Evolutionary conservation across 345 rosid genomes (phyloP), one percentile per base, ranked within the genome.

Genomic region (Boechera divaricarpa): DNA sequence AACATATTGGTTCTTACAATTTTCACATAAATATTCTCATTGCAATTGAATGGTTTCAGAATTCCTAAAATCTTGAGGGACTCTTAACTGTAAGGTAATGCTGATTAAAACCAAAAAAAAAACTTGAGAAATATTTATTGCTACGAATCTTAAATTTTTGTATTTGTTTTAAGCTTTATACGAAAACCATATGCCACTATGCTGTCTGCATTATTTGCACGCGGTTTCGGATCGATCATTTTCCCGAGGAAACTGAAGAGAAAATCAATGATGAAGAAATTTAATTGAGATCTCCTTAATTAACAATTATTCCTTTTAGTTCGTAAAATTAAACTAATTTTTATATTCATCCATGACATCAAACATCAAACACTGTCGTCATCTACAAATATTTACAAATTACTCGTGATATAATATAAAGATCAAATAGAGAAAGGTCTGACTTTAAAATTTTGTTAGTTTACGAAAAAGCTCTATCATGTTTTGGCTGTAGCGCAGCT

Each of bases 401-500:
- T 44, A 5, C 48, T 44, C 58, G 38, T 42, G 66, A 54, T 65
- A 42, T 54, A 4, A 36, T 44, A 38, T 10, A 29, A 52, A 70
- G 35, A 42, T 10, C n/a, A 15, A 1, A 18, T 29, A 35, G 48
- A 69, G 63, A 60, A 69, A 53, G 41, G 18, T 44, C 51, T 18
- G 21, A 69, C 58, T 51, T 75, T 4, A 15, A 3, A 66, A 6
- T 21, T 66, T 57, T 38, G 62, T 39, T 31, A 61, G 18, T 41
- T 58, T 15, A 52, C 8, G 11, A 35, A 15, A 69, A 42, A 32
- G 4, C 1, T 9, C 3, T 5, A 69, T 44, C 59, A 45, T 31
- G 26, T 63, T 63, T 77, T 77, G 66, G 80, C 65, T 70, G 75
- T 62, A 69, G 32, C 33, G 51, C 49, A 69, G 70, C 64, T 32